Evolutionary conservation across 1,139 yeast species (phyloP).

Genomic region (Barnettozyma hawaiiensis): DNA sequence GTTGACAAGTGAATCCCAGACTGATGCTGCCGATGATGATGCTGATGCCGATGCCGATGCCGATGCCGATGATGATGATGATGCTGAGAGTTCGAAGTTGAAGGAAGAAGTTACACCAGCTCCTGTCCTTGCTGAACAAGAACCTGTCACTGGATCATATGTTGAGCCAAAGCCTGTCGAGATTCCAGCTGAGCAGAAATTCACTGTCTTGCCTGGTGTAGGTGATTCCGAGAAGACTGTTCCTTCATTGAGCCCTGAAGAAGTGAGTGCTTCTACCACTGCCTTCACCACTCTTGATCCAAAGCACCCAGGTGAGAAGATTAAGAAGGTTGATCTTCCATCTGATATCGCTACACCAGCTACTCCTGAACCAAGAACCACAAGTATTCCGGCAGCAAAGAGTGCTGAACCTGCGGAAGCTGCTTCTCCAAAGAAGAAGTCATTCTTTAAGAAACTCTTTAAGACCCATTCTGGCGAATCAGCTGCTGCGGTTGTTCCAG

Average conservation of each 20-base stretch:
- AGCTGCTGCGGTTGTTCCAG: not conserved
- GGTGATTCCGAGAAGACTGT: not conserved
- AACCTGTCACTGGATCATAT: conserved; percentile 1
- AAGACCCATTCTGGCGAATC: conserved; percentile 1
- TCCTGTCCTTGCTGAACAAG: conserved; percentile 1
- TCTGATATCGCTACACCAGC: not conserved
- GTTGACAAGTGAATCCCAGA: not conserved
- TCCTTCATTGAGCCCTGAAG: not conserved
- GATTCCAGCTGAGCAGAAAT: conserved; percentile 18
- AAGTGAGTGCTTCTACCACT: not conserved
- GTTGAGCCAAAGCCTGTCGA: conserved; percentile 15
- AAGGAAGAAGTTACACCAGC: not conserved
- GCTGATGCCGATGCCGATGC: no score
- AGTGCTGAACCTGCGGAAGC: not conserved
- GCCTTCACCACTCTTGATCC: conserved; percentile 11
- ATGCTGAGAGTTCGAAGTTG: not conserved
- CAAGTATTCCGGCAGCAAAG: not conserved
- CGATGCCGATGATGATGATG: no score
- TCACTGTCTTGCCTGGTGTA: conserved; percentile 1
- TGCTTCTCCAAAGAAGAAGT: conserved; percentile 1
- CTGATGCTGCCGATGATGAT: not conserved
- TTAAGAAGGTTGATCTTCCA: not conserved
- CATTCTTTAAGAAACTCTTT: conserved; percentile 7
- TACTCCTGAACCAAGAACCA: not conserved
- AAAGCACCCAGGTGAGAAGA: conserved; percentile 5